Evolutionary conservation across 2,329 filamentous ascomycete genomes (phyloP), one percentile per base, ranked within the genome.

Genomic region (Monosporascus sp.): DNA sequence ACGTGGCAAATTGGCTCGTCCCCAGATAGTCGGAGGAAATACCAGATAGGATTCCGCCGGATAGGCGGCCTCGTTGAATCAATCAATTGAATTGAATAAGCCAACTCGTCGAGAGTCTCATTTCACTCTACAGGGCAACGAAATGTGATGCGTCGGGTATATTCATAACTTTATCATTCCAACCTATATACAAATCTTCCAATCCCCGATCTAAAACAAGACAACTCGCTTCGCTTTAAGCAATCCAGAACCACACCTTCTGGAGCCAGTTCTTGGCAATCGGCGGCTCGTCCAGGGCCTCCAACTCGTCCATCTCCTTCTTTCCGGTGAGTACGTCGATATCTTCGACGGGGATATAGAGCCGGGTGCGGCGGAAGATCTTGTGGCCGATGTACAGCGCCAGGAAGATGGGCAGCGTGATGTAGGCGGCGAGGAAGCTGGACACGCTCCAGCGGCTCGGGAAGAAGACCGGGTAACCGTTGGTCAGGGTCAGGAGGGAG

Each of bases 391-490:
- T 6, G 61, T 87, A 88, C 1, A 87, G 72, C 0, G 73, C 68
- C 2, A 83, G 58, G 67, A 88, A 88, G 59, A 78, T 80, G 46
- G 76, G 84, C 0, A 87, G 72, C 9, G 76, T 86, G 62, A 88
- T 75, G 61, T 85, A 90, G 61, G 71, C 77, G 0, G 81, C 80
- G n/a, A 86, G 55, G 62, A 94, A 94, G 60, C 76, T 75, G 5
- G 77, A 74, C 0, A 77, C 79, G 17, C 75, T 79, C 80, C 84
- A 93, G 27, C 84, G 75, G 7, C 75, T 71, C 0, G 83, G 81
- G 66, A 86, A 87, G 66, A 93, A 92, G 15, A 87, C 80, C 37
- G 84, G 80, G 69, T 91, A 93, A 1, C 88, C 89, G 61, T 90
- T 90, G 60, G 89, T 85, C 3, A 92, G 69, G 1, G 79, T 81